Conservation (phyloP, 106 monocot species). For the Apostasia shenzhenica region DNA sequence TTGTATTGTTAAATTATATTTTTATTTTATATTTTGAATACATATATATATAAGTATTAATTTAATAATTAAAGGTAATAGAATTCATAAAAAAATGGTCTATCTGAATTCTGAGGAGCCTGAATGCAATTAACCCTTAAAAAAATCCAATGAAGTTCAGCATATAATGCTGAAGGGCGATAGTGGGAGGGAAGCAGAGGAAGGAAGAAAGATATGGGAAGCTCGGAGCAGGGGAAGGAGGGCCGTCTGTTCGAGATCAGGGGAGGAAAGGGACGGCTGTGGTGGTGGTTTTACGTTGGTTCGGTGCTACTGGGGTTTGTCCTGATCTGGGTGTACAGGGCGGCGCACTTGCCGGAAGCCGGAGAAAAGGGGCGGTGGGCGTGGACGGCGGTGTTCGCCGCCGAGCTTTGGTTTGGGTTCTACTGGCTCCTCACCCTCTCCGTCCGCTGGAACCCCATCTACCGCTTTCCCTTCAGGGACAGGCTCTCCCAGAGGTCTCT, state of each 20-base stretch:
- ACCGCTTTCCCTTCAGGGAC: conserved; percentile 39
- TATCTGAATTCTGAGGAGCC: too few relatives aligned
- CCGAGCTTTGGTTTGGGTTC: conserved; percentile 61
- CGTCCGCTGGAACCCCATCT: conserved; percentile 47
- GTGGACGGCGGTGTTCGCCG: conserved; percentile 42
- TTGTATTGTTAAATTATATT: too few relatives aligned
- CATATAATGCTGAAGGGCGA: too few relatives aligned
- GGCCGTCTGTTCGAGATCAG: conserved; percentile 41
- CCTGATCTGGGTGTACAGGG: conserved; percentile 42
- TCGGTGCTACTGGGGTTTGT: conserved; percentile 26
- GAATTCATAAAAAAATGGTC: too few relatives aligned
- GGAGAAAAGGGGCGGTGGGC: conserved; percentile 31
- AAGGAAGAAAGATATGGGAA: neutral
- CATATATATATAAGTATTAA: too few relatives aligned
- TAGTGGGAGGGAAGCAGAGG: neutral
- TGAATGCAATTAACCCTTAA: too few relatives aligned
- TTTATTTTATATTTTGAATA: too few relatives aligned
- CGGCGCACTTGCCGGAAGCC: conserved; percentile 10
- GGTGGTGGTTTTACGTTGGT: conserved; percentile 21
- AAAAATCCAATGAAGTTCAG: too few relatives aligned
- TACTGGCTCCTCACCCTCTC: conserved; percentile 60
- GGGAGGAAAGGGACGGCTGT: conserved; percentile 22
- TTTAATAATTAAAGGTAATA: too few relatives aligned
- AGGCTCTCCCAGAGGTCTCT: conserved; percentile 35
- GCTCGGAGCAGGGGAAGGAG: neutral